phyloP scores from a whole-genome alignment of 1,284 basidiomycete genomes.

The Melampsora americana region DNA sequence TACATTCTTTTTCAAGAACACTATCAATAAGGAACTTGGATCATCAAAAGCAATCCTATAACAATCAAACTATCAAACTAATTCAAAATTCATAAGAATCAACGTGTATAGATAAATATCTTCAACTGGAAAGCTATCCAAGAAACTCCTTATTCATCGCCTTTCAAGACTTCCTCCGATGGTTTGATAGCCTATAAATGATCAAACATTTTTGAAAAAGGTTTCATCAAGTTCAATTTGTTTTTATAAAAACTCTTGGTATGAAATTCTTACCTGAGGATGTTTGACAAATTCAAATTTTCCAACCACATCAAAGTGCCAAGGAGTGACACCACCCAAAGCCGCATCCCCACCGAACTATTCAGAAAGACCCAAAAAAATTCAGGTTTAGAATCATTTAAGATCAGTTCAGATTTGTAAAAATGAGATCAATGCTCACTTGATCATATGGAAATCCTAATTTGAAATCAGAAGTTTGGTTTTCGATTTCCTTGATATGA shows the following conservation, averaged over 20 bases:
- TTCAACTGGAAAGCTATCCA: too few species aligned
- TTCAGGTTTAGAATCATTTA: not conserved
- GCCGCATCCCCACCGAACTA: not conserved
- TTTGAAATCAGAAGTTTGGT: not conserved
- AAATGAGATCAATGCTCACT: not conserved
- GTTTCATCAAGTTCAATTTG: too few species aligned
- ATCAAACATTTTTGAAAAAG: too few species aligned
- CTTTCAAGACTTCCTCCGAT: not conserved
- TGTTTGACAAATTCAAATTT: slow-evolving; percentile 4
- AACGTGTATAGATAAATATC: too few species aligned
- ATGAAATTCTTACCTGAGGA: not conserved
- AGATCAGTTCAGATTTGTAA: not conserved
- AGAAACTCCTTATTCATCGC: too few species aligned
- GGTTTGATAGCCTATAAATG: not conserved
- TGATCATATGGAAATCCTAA: slow-evolving; percentile 12
- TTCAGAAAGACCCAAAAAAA: not conserved
- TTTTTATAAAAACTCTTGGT: not conserved
- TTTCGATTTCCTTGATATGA: not conserved
- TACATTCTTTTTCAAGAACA: too few species aligned
- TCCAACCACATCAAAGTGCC: not conserved
- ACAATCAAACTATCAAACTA: too few species aligned
- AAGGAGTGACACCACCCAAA: not conserved
- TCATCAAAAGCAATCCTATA: too few species aligned
- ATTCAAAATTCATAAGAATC: too few species aligned
- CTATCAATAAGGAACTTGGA: too few species aligned